Base-by-base conservation (phyloP, 73 alveolate species). In the Paramecium caudatum region DNA sequence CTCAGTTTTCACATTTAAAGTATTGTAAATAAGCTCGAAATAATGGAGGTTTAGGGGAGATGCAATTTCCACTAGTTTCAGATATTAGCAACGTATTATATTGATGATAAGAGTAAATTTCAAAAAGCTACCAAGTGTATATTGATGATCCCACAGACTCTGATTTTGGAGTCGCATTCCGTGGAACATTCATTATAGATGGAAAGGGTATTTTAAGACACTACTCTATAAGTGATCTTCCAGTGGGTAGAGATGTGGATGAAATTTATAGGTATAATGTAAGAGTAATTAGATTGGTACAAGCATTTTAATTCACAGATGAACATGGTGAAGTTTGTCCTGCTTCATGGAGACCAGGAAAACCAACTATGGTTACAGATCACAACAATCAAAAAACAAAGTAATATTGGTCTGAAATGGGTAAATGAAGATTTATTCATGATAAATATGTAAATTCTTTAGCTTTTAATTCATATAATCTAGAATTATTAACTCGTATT, bases 281-380 rank as follows among this genome's bases (percentile, higher is more conserved):
- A 15, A 65, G 0, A 2, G 1, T 3, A n/a, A 32, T 33, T n/a
- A 65, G 88, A 41, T 95, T 95, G 65, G 99, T 96, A 45, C 94
- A 97, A 92, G 99, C 99, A 46, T 98, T 98, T 96, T 95, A 97
- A 93, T 96, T 91, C 93, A 95, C 99, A 61, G 99, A 98, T 93
- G 98, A 96, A 93, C 95, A 96, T 94, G 99, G 99, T 47, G 99
- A 98, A 62, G 99, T 98, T 48, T 98, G 99, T 94, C 99, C 99
- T 65, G 98, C 99, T 48, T 87, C 90, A 90, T 98, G 99, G 99
- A 94, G 84, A 70, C 99, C 99, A 62, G 99, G 99, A 70, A 82
- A 82, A 45, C 91, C 92, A 90, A 95, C 98, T 78, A 95, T 98
- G 98, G 96, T 94, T 50, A 96, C 99, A 23, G 90, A 93, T 61